Base-by-base conservation (phyloP, 179 eudicot genomes). In the Beta corolliflora region DNA sequence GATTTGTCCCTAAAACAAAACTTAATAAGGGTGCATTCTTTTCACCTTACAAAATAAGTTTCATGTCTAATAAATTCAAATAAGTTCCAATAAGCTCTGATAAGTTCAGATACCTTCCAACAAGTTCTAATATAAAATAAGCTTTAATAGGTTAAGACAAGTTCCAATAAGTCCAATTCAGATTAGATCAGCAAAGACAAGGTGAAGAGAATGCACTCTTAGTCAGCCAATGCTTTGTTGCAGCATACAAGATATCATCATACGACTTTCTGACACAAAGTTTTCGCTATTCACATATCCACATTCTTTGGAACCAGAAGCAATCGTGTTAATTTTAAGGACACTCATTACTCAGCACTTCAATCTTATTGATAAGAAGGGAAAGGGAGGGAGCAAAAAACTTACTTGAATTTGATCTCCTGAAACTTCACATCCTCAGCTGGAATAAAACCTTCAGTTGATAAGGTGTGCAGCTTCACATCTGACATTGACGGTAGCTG, bases 381-480 rank as follows among this genome's bases (percentile, higher is more conserved):
- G 19, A 9, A 56, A 54, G 76, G 56, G 44, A 36, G 77, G 77
- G 55, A 29, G 31, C 41, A 66, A 74, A 14, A 65, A 29, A 52
- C 93, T 92, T 86, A 95, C 99, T 90, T 93, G 88, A 70, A 95
- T 84, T 94, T 95, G 88, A 95, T 90, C 75, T 92, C 99, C 23
- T 83, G 89, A 73, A 94, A 77, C 61, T 94, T 93, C 78, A 95
- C 79, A 86, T 85, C 93, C 79, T 91, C 83, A 60, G 82, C 93
- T 23, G 93, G 88, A 77, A 81, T 81, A 84, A 95, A 95, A 58
- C 94, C 99, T 75, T 85, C 87, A 1, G 86, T 87, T 68, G 97
- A 91, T 70, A 93, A 89, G 56, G 92, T 81, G 82, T 90, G 80
- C 77, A 83, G 79, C 89, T 90, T 95, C 69, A 95, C 90, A 83